Evolutionary conservation across 2,329 filamentous ascomycete genomes (phyloP), one percentile per base, ranked within the genome.

Genomic region (Elsinoe fawcettii): DNA sequence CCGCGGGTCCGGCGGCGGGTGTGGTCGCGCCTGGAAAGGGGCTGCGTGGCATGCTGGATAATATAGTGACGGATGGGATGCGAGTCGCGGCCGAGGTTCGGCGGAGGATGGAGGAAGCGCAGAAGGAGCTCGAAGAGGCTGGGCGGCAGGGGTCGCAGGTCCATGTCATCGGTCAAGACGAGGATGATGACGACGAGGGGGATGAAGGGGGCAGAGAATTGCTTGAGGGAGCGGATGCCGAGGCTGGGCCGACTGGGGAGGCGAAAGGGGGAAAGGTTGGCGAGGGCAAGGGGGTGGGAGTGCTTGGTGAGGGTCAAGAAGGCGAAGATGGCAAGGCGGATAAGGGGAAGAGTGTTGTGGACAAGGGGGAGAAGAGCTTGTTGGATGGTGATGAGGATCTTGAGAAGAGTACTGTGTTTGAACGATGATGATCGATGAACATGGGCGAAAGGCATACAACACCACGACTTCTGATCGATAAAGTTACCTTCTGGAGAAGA

Each of bases 11-110:
- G 0, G 66, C 62, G 14, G 68, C 79, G 0, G 78, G 80, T 37
- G 80, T 85, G 60, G 78, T 85, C 66, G 77, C 81, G 32, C 83
- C 78, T 46, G 78, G 82, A 1, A 87, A 91, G 63, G 90, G 93
- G 20, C 79, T 99, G 1, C 82, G 93, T 41, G 93, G 93, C 18
- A 93, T 99, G 59, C 77, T 99, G 37, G 93, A 99, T 74, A 96
- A 95, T 65, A 97, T 99, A 65, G 93, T 97, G 62, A 95, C 88
- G 1, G 93, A 99, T 68, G 93, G 93, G 41, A 96, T 97, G 85
- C 86, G 92, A 32, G 92, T 97, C 59, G 93, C 93, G 0, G 88
- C 87, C 0, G 93, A 99, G 70, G 92, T 99, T 54, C 81, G 88
- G 63, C 83, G 91, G 65, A 81, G 91, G 44, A 96, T 97, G 86